These are phyloP conservation scores for Lumnitzera racemosa DNA, from an alignment of 345 rosid species.

Conservation along the genomic window DNA sequence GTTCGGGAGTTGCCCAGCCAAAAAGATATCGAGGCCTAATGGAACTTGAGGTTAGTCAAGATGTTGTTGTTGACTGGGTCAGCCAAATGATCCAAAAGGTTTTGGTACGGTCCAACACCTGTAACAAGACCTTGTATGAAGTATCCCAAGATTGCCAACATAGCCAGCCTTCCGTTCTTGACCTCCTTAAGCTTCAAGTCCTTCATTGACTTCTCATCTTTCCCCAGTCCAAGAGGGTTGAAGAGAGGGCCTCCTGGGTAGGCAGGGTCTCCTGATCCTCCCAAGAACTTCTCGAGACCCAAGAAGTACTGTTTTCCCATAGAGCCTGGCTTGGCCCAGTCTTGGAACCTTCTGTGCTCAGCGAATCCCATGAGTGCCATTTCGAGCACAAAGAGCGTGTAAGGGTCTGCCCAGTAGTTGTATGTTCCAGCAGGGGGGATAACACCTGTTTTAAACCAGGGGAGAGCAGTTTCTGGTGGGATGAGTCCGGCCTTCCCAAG, in stretches of 20 bases:
- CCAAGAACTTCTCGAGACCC: slow-evolving; percentile 71
- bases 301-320: slow-evolving; percentile 92
- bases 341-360: slow-evolving; percentile 92
- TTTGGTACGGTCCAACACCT: slow-evolving; percentile 91
- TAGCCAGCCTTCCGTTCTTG: slow-evolving; percentile 89
- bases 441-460: slow-evolving; percentile 96
- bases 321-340: slow-evolving; percentile 86
- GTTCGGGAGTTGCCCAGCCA: neutral
- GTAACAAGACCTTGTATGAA: slow-evolving; percentile 78
- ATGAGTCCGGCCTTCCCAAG: slow-evolving; percentile 79
- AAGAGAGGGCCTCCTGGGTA: slow-evolving; percentile 96
- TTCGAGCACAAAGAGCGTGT: slow-evolving; percentile 82
- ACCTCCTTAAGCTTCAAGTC: slow-evolving; percentile 93
- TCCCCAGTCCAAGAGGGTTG: slow-evolving; percentile 89
- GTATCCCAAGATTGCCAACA: slow-evolving; percentile 80
- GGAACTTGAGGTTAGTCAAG: slow-evolving; percentile 94
- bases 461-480: slow-evolving; percentile 80
- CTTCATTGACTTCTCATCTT: slow-evolving; percentile 81
- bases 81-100: slow-evolving; percentile 89
- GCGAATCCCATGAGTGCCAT: slow-evolving; percentile 98
- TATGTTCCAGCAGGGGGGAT: slow-evolving; percentile 96
- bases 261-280: slow-evolving; percentile 79
- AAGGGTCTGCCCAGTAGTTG: slow-evolving; percentile 91
- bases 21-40: slow-evolving; percentile 25
- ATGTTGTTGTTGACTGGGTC: slow-evolving; percentile 94